These are phyloP conservation scores for Hyaloscypha finlandica DNA, from an alignment of 495 filamentous ascomycete genomes.

Conservation along the genomic window DNA sequence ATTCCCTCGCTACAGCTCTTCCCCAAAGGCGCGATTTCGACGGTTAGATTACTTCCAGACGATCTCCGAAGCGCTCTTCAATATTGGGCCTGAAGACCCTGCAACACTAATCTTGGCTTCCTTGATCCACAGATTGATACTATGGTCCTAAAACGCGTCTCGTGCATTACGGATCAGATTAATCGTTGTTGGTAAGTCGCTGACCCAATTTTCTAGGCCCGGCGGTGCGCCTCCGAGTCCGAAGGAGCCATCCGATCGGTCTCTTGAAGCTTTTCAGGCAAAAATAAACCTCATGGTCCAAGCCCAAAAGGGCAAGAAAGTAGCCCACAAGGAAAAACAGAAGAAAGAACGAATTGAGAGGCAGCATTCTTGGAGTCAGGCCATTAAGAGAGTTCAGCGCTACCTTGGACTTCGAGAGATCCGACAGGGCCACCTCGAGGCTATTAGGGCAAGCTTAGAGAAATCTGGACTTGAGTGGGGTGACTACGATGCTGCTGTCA, in stretches of 20 bases:
- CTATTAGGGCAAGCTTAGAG: background rate
- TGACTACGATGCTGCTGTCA: slow-evolving; percentile 16
- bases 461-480: slow-evolving; percentile 1
- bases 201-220: slow-evolving; percentile 9
- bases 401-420: slow-evolving; percentile 64
- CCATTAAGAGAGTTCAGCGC: slow-evolving; percentile 62
- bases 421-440: background rate
- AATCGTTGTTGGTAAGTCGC: background rate
- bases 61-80: background rate
- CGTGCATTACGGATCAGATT: background rate
- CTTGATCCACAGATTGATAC: background rate
- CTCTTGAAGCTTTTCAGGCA: slow-evolving; percentile 46
- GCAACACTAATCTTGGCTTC: background rate
- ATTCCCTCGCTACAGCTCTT: too few species aligned
- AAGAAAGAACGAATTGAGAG: slow-evolving; percentile 45
- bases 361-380: slow-evolving; percentile 48
- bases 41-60: background rate
- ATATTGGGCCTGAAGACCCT: background rate
- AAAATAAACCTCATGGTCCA: slow-evolving; percentile 47
- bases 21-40: too few species aligned
- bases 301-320: slow-evolving; percentile 47
- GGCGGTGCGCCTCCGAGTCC: slow-evolving; percentile 5
- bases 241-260: slow-evolving; percentile 28
- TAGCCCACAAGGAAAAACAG: slow-evolving; percentile 49
- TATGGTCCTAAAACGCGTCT: background rate